Evolutionary conservation across 1,139 yeast genomes (phyloP).

Genomic region (Pichia kudriavzevii): DNA sequence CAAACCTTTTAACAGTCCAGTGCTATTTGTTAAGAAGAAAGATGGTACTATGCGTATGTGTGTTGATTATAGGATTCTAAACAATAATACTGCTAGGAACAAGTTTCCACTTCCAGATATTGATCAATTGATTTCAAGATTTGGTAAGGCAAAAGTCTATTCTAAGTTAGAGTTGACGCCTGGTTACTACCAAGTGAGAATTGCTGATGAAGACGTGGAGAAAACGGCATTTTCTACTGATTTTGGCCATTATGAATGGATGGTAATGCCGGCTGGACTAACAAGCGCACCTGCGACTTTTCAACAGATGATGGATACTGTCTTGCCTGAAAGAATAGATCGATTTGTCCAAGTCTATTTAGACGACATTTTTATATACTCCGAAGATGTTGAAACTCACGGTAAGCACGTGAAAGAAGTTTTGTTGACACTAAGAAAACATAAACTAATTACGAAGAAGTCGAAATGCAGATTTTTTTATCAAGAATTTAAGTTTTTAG

Average conservation of each 20-base stretch:
- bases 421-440: conserved; percentile 13
- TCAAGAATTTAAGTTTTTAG: conserved; percentile 11
- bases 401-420: conserved; percentile 15
- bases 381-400: conserved; percentile 17
- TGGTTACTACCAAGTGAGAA: conserved; percentile 19
- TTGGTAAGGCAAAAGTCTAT: conserved; percentile 9
- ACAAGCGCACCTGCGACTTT: conserved; percentile 16
- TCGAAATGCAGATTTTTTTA: conserved; percentile 11
- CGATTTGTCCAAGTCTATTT: conserved; percentile 17
- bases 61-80: conserved; percentile 14
- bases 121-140: neutral
- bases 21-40: conserved; percentile 12
- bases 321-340: conserved; percentile 11
- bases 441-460: conserved; percentile 3
- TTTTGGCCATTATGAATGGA: conserved; percentile 17
- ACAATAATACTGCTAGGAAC: conserved; percentile 1
- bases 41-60: conserved; percentile 19
- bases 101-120: neutral
- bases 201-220: conserved; percentile 10
- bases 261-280: conserved; percentile 22
- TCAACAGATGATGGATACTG: conserved; percentile 17
- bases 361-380: conserved; percentile 26
- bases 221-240: conserved; percentile 6
- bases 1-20: conserved; percentile 4
- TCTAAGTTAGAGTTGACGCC: conserved; percentile 18